Conservation (phyloP, 2,329 filamentous ascomycete species). For the Diaporthe caulivora region DNA sequence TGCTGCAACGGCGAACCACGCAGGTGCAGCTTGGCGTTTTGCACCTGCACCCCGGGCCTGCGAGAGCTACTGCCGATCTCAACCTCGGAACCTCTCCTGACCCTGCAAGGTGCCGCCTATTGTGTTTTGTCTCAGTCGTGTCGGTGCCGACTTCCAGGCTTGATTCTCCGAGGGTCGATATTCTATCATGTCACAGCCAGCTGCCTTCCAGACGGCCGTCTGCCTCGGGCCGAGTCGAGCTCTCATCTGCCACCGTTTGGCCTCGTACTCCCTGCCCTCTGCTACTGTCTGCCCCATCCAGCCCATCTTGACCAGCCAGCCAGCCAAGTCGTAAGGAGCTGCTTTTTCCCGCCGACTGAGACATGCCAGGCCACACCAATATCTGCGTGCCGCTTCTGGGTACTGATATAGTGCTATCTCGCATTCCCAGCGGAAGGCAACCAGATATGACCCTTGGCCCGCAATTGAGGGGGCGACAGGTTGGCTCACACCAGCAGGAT, state of each 20-base stretch:
- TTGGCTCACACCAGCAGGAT: not conserved
- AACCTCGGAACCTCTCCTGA: slow-evolving; percentile 26
- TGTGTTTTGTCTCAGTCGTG: slow-evolving; percentile 16
- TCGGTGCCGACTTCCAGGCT: slow-evolving; percentile 9
- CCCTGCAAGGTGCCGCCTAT: slow-evolving; percentile 20
- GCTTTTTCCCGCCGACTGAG: slow-evolving; percentile 15
- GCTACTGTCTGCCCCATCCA: not conserved
- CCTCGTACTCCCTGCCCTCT: no score
- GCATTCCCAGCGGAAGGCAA: not conserved
- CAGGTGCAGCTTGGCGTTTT: slow-evolving; percentile 27
- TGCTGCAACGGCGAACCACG: slow-evolving; percentile 19
- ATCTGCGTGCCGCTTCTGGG: not conserved
- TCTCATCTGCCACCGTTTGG: not conserved
- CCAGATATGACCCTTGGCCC: not conserved
- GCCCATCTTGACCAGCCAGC: not conserved
- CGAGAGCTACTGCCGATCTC: slow-evolving; percentile 13
- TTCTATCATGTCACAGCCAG: not conserved
- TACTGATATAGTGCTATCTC: not conserved
- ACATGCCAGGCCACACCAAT: not conserved
- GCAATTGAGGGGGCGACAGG: not conserved
- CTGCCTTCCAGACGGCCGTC: not conserved
- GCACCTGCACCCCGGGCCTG: slow-evolving; percentile 1
- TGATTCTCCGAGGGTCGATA: not conserved
- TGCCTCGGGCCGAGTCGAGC: not conserved
- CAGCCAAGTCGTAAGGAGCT: not conserved